These are phyloP conservation scores for Emergomyces pasteurianus DNA, from an alignment of 2,329 filamentous ascomycete genomes.

Conservation along the genomic window DNA sequence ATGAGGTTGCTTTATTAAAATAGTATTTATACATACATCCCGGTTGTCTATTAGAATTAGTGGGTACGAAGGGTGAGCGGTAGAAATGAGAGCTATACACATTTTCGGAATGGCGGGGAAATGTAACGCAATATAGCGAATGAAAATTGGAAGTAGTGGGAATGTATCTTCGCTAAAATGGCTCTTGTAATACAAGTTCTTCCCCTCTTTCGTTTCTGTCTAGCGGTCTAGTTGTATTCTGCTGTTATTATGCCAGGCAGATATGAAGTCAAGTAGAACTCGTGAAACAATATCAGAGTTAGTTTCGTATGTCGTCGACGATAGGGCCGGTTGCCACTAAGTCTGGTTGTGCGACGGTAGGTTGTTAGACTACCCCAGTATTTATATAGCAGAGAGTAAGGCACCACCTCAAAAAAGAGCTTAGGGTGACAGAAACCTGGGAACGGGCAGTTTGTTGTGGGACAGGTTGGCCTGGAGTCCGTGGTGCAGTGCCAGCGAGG, in stretches of 20 bases:
- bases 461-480: not conserved
- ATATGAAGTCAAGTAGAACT: not conserved
- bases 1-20: not conserved
- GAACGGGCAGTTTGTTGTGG: not conserved
- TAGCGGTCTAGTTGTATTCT: not conserved
- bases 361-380: not conserved
- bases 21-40: conserved; percentile 39
- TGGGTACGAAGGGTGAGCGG: conserved; percentile 61
- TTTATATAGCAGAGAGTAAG: not conserved
- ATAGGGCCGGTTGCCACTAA: not conserved
- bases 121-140: not conserved
- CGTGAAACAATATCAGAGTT: not conserved
- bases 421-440: not conserved
- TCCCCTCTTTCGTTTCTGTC: not conserved
- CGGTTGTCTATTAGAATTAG: conserved; percentile 68
- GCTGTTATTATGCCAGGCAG: not conserved
- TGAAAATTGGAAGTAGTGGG: too few species aligned
- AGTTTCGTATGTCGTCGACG: not conserved
- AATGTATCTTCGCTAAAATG: not conserved
- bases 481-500: not conserved
- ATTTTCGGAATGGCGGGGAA: conserved; percentile 33
- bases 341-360: not conserved
- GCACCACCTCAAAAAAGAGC: not conserved
- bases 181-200: not conserved
- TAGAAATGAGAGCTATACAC: conserved; percentile 69